A percentile compares a stretch with the other conserved stretches of the same genome.
Evolutionary conservation across 2,329 filamentous ascomycete species (phyloP).

Genomic region (Fusarium vanettenii): DNA sequence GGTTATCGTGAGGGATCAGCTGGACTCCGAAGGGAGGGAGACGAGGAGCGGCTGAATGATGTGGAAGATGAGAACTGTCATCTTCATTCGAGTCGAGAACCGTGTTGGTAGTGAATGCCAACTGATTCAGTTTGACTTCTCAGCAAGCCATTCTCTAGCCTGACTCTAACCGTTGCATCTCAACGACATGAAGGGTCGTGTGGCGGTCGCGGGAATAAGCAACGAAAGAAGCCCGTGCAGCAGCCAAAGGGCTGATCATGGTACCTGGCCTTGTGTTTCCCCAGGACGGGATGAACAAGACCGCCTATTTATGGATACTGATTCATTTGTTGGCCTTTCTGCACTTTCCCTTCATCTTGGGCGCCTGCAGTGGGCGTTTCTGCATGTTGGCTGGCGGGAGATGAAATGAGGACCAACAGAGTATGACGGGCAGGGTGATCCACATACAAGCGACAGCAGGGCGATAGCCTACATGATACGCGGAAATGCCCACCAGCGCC

Average conservation of each 20-base stretch:
- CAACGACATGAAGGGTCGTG: neutral
- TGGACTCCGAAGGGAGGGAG: neutral
- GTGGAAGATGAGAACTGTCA: neutral
- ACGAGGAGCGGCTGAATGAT: neutral
- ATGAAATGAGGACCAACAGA: neutral
- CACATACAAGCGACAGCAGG: neutral
- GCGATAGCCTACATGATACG: neutral
- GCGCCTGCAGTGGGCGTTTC: neutral
- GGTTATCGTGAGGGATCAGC: neutral
- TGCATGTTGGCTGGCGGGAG: neutral
- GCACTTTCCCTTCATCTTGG: neutral
- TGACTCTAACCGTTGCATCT: neutral
- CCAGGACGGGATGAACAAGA: neutral
- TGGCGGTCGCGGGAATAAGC: slow-evolving; percentile 11
- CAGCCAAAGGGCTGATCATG: neutral
- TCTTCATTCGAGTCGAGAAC: neutral
- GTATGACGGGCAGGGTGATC: neutral
- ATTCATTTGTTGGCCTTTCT: neutral
- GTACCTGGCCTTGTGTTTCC: neutral
- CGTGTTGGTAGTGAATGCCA: neutral
- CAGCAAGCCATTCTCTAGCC: neutral
- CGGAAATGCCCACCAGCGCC: neutral
- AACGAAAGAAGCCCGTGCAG: slow-evolving; percentile 1
- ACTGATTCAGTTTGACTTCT: neutral
- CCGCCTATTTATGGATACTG: neutral